Evolutionary conservation across 345 rosid genomes (phyloP), one percentile per base, ranked within the genome.

Genomic region (Citrus sp.): DNA sequence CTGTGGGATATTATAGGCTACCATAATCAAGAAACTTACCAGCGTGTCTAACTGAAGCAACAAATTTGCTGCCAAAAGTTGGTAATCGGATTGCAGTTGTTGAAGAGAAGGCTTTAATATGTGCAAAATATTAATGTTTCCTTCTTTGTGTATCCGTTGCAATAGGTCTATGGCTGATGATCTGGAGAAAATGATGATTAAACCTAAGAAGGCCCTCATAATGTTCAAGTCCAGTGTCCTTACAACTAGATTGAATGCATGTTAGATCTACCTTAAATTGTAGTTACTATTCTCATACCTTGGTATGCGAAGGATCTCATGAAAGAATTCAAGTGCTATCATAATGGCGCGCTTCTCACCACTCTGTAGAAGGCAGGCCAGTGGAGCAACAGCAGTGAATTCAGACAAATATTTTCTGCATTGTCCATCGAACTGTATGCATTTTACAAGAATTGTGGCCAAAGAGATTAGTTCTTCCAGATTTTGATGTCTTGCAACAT

Each of bases 391-490:
- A 58, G 89, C 84, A 80, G 90, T 81, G 71, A 79, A 78, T 64
- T 89, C 87, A 35, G 90, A 85, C 77, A 95, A 73, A 78, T 83
- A 73, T 79, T 80, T 84, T 80, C 97, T 91, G 88, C 94, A 86
- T 25, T 86, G 85, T 69, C 96, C 98, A 83, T 92, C 97, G 84
- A 91, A 91, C 74, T 92, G 90, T 93, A 95, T 95, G 64, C 99
- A 93, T 77, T 91, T 93, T 5, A 92, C 88, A 34, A 95, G 82
- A 82, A 95, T 82, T 65, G 87, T 95, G 6, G 94, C 92, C 80
- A 93, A 85, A 24, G 94, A 88, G 66, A 88, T 83, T 72, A 86
- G 85, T 75, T 87, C 94, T 72, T 87, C 89, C 59, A 83, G 70
- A 76, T 84, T 88, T 24, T 87, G 82, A 63, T 80, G 73, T 76